Conservation (phyloP, 1,284 basidiomycete genomes). For the Marasmius oreades region DNA sequence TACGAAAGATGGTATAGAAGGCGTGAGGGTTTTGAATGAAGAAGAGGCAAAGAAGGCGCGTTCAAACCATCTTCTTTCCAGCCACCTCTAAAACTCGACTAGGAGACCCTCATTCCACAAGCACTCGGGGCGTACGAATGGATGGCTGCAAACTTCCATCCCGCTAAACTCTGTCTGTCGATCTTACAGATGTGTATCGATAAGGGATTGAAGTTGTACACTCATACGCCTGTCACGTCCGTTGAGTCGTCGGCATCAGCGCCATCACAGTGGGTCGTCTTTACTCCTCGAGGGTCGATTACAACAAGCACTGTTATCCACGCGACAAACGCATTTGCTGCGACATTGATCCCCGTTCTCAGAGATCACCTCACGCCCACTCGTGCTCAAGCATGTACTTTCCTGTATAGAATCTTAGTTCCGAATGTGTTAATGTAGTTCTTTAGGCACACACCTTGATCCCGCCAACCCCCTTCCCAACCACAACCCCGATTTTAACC, state of each 20-base stretch:
- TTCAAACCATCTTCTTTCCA: neutral
- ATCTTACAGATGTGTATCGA: constrained; percentile 10
- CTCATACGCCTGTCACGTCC: constrained; percentile 13
- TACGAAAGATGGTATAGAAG: constrained; percentile 10
- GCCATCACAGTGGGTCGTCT: constrained; percentile 9
- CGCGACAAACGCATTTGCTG: constrained; percentile 18
- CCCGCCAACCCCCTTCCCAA: constrained; percentile 12
- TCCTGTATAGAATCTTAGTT: neutral
- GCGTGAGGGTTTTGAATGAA: constrained; percentile 9
- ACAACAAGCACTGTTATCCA: constrained; percentile 15
- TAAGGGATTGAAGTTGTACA: constrained; percentile 14
- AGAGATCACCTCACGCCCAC: constrained; percentile 8
- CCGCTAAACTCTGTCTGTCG: constrained; percentile 16
- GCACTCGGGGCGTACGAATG: constrained; percentile 18
- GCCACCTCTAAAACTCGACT: neutral
- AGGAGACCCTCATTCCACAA: constrained; percentile 14
- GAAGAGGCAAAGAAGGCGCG: constrained; percentile 14
- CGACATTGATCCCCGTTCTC: constrained; percentile 14
- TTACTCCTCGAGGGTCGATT: constrained; percentile 13
- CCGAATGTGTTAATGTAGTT: neutral
- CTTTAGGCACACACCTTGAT: constrained; percentile 6
- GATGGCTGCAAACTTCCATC: constrained; percentile 15
- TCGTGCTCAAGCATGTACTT: constrained; percentile 14
- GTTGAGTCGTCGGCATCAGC: constrained; percentile 5
- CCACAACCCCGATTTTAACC: constrained; percentile 8